These are phyloP conservation scores for Umbelopsis ramanniana DNA, from an alignment of 192 early-diverging fungal species.

Conservation along the genomic window DNA sequence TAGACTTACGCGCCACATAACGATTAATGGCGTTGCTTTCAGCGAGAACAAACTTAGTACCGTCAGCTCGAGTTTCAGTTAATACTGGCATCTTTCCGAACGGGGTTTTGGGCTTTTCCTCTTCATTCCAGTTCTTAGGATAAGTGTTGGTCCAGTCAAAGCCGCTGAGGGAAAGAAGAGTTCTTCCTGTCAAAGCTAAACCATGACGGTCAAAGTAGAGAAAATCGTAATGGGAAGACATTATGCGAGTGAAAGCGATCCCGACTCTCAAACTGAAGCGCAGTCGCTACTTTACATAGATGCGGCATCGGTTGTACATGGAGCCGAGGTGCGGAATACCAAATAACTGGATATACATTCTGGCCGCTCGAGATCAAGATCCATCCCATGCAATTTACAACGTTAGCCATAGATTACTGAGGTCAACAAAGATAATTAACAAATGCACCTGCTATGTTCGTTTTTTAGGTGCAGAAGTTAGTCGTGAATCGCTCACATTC, in stretches of 20 bases:
- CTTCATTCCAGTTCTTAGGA: slow-evolving; percentile 35
- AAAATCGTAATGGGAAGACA: slow-evolving; percentile 10
- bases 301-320: too few relatives aligned
- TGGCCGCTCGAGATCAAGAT: too few relatives aligned
- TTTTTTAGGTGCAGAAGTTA: too few relatives aligned
- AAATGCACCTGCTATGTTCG: too few relatives aligned
- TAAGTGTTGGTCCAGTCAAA: neutral
- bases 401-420: too few relatives aligned
- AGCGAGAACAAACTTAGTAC: slow-evolving; percentile 38
- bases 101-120: slow-evolving; percentile 43
- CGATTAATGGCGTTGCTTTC: slow-evolving; percentile 48
- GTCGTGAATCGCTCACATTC: too few relatives aligned
- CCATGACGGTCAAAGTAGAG: slow-evolving; percentile 15
- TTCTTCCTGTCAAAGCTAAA: neutral
- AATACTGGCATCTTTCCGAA: slow-evolving; percentile 51
- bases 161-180: neutral
- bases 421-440: too few relatives aligned
- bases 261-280: too few relatives aligned
- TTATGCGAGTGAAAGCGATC: neutral
- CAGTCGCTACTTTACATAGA: too few relatives aligned
- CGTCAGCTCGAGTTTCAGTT: slow-evolving; percentile 31
- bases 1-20: slow-evolving; percentile 40
- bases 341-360: too few relatives aligned
- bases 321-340: too few relatives aligned
- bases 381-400: too few relatives aligned